phyloP scores from a whole-genome alignment of 257 asterid genomes.

The Solanum pimpinellifolium region DNA sequence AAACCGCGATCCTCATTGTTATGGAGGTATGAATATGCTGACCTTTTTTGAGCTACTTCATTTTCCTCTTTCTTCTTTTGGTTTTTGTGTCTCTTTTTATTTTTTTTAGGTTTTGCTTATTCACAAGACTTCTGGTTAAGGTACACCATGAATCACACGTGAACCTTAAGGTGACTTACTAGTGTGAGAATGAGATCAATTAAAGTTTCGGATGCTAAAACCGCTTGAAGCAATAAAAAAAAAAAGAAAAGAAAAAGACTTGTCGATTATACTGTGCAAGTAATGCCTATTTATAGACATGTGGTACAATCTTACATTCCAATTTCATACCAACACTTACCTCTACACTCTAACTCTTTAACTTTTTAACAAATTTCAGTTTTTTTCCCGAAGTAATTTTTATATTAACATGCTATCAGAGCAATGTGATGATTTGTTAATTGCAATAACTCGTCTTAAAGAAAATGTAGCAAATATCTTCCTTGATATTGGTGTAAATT shows the following conservation, averaged over 20 bases:
- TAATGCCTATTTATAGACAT: background rate
- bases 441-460: background rate
- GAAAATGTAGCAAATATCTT: background rate
- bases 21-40: conserved; percentile 62
- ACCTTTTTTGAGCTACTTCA: background rate
- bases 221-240: background rate
- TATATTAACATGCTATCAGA: background rate
- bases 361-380: background rate
- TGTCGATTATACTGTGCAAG: background rate
- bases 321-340: background rate
- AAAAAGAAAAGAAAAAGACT: background rate
- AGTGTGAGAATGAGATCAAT: background rate
- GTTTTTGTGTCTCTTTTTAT: background rate
- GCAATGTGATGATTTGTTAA: background rate
- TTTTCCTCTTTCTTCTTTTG: background rate
- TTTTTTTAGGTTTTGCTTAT: background rate
- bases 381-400: background rate
- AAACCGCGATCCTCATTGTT: conserved; percentile 87
- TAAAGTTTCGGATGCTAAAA: background rate
- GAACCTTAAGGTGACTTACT: background rate
- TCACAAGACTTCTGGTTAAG: background rate
- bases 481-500: background rate
- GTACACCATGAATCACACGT: background rate
- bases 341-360: background rate
- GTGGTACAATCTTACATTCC: background rate